These are phyloP conservation scores for Begonia masoniana DNA, from an alignment of 306 rosid genomes.

Conservation along the genomic window DNA sequence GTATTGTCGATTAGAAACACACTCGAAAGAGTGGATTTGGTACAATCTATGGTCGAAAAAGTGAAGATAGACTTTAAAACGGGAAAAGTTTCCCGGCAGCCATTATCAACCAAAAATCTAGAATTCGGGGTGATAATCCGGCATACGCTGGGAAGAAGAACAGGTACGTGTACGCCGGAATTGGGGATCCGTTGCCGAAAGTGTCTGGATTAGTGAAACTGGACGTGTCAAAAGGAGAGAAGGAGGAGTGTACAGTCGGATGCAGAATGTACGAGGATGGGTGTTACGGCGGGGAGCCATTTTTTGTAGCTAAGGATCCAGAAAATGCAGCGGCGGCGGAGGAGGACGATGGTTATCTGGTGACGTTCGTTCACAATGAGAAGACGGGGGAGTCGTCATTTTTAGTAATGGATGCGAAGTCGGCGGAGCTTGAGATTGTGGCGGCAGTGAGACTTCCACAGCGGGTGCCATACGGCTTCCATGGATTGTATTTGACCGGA, in stretches of 20 bases:
- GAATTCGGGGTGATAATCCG: constrained; percentile 53
- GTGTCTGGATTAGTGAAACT: constrained; percentile 71
- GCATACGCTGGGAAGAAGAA: constrained; percentile 30
- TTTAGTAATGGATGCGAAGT: constrained; percentile 73
- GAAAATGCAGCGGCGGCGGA: constrained; percentile 10
- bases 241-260: constrained; percentile 46
- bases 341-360: constrained; percentile 73
- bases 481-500: constrained; percentile 64
- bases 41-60: constrained; percentile 60
- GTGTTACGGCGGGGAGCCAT: constrained; percentile 80
- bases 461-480: constrained; percentile 85
- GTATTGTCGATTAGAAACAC: constrained; percentile 61
- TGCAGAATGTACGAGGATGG: constrained; percentile 50
- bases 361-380: constrained; percentile 60
- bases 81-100: constrained; percentile 43
- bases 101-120: constrained; percentile 57
- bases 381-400: constrained; percentile 49
- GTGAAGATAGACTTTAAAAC: constrained; percentile 45
- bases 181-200: constrained; percentile 89
- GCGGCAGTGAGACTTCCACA: constrained; percentile 67
- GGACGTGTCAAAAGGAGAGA: constrained; percentile 29
- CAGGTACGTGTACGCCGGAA: constrained; percentile 51
- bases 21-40: constrained; percentile 51
- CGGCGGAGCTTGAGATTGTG: constrained; percentile 55
- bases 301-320: constrained; percentile 48